Percentiles rank a stretch among this genome's conserved stretches.
Evolutionary conservation across 257 asterid species (phyloP).

Genomic region (Capsicum rhomboideum): DNA sequence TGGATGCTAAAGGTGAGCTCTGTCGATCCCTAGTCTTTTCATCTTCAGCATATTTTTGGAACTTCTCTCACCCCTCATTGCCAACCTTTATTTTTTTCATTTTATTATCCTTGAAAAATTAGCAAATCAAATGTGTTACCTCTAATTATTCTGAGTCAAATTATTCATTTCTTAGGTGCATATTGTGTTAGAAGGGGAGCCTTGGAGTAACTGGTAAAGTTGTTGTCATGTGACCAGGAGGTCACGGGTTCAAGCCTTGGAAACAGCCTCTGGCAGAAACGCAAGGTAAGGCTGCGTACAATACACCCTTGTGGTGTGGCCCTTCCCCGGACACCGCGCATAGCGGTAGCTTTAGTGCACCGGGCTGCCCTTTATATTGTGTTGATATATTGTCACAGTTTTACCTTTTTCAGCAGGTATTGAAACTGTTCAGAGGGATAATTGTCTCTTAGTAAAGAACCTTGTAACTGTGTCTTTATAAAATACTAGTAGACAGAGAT

Average conservation of each 20-base stretch:
- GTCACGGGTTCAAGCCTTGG: too few relatives aligned
- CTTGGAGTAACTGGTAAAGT: too few relatives aligned
- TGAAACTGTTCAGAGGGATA: conserved; percentile 96
- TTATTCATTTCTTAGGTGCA: neutral
- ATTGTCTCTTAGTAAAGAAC: conserved; percentile 91
- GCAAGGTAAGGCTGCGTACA: too few relatives aligned
- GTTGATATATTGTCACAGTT: conserved; percentile 1
- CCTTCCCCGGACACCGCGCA: too few relatives aligned
- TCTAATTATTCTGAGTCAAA: neutral
- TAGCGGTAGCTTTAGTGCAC: too few relatives aligned
- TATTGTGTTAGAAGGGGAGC: too few relatives aligned
- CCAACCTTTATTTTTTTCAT: neutral
- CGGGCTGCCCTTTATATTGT: too few relatives aligned
- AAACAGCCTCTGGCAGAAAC: too few relatives aligned
- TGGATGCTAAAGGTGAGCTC: conserved; percentile 91
- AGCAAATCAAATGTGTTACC: neutral
- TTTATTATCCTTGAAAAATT: neutral
- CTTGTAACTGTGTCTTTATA: conserved; percentile 88
- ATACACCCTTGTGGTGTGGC: too few relatives aligned
- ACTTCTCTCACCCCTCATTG: neutral
- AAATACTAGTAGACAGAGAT: conserved; percentile 86
- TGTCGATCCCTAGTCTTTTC: conserved; percentile 10
- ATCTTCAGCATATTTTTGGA: neutral
- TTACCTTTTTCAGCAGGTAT: conserved; percentile 48
- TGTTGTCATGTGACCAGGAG: too few relatives aligned